Evolutionary conservation across 352 stramenopile species (phyloP), one percentile per base, ranked within the genome.

Genomic region (Globisporangium paroecandrum): DNA sequence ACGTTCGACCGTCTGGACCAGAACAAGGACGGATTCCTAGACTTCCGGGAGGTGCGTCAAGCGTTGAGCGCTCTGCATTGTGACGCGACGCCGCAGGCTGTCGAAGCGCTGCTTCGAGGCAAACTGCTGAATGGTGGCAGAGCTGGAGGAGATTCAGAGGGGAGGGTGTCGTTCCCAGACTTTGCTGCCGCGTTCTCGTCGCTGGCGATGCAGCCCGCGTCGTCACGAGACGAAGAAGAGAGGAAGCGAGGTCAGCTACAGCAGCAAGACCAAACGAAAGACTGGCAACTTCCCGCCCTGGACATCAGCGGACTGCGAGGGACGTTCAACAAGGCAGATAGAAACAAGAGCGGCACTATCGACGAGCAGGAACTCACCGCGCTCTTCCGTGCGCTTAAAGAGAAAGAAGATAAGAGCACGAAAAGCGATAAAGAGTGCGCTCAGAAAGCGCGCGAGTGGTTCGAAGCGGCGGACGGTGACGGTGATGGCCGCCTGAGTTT

Each of bases 1-100:
- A 88, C 79, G 5, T 94, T 94, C 36, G 84, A 92, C 32, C 79
- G 77, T 1, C 65, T 91, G 1, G 84, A 94, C 64, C 62, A 54
- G 12, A 85, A 94, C 67, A 66, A 72, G 20, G 81, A 91, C 53
- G 83, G 84, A 0, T 77, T 77, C 29, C 62, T 94, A 12, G 82
- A 91, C 65, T 84, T 88, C 46, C 55, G 25, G 0, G 74, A 88
- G 49, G 65, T 91, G 3, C 79, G 78, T 8, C 65, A 77, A 27
- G 82, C 83, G 1, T 64, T 93, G 1, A 69, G 58, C 3, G 27
- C 62, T n/a, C 66, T 91, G 18, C 66, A 74, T 1, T 81, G 71
- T 13, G 64, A 79, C 29, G 65, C 62, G 18, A 76, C 73, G 0
- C 62, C 79, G 1, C 70, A 81, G 32, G 71, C 65, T 12, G 73